phyloP scores from a whole-genome alignment of 371 early-diverging fungal species.

The Polyrhizophydium stewartii region DNA sequence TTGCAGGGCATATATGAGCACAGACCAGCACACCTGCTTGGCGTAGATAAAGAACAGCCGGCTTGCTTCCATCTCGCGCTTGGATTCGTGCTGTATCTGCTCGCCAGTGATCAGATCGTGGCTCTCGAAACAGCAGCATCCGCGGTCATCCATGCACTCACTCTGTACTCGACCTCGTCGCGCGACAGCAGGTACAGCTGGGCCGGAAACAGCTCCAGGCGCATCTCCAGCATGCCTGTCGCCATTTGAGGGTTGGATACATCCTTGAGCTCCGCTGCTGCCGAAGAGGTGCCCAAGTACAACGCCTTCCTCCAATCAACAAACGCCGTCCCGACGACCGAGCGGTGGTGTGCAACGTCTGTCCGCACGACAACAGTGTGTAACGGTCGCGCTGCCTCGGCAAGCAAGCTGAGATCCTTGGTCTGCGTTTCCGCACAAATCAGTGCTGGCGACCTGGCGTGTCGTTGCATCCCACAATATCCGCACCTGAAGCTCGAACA shows the following conservation, averaged over 20 bases:
- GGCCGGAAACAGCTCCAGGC: neutral
- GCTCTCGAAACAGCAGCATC: too few species aligned
- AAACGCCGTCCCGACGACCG: constrained; percentile 2
- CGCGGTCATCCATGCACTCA: too few species aligned
- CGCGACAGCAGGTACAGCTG: constrained; percentile 2
- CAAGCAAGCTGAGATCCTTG: constrained; percentile 12
- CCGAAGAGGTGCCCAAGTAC: constrained; percentile 9
- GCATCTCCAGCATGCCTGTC: constrained; percentile 17
- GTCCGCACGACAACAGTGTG: constrained; percentile 19
- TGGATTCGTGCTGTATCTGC: constrained; percentile 20
- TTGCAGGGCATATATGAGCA: too few species aligned
- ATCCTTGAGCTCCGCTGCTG: constrained; percentile 6
- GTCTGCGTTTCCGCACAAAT: neutral
- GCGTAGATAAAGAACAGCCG: constrained; percentile 21
- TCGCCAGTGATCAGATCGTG: too few species aligned
- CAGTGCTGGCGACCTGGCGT: too few species aligned
- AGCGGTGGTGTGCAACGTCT: constrained; percentile 5
- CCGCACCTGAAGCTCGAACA: constrained; percentile 28
- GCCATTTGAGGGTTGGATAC: constrained; percentile 3
- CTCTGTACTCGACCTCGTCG: constrained; percentile 18
- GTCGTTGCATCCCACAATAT: too few species aligned
- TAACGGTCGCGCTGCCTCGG: constrained; percentile 9
- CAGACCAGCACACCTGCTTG: constrained; percentile 5
- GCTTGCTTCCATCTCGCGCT: constrained; percentile 13
- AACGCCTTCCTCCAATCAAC: constrained; percentile 8